These are phyloP conservation scores for Globisporangium spiculum DNA, from an alignment of 352 stramenopile species.

Conservation along the genomic window DNA sequence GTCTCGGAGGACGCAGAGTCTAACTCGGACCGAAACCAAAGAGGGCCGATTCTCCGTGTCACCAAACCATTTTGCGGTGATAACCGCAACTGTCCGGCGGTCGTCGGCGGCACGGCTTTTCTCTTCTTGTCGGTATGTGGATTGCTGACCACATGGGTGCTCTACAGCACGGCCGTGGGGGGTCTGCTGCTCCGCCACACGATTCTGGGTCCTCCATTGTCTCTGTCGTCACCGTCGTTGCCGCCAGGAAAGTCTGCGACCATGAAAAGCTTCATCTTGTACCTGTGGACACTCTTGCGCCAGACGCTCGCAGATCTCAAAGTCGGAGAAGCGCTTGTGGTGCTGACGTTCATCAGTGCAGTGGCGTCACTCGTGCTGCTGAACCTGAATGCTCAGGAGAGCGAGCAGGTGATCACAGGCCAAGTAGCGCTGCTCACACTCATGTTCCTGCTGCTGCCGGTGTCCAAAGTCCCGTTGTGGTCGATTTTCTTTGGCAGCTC, in stretches of 20 bases:
- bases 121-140: constrained; percentile 49
- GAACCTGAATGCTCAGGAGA: constrained; percentile 29
- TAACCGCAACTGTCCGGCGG: constrained; percentile 55
- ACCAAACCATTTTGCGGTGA: constrained; percentile 38
- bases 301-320: constrained; percentile 57
- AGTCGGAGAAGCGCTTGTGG: constrained; percentile 57
- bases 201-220: constrained; percentile 19
- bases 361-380: constrained; percentile 36
- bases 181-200: constrained; percentile 50
- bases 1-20: background rate
- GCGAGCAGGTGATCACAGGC: constrained; percentile 43
- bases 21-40: constrained; percentile 26
- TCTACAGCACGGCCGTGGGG: constrained; percentile 38
- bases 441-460: constrained; percentile 78
- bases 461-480: constrained; percentile 61
- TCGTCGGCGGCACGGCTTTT: constrained; percentile 58
- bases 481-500: constrained; percentile 68
- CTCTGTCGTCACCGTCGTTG: no score
- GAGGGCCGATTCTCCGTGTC: constrained; percentile 15
- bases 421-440: constrained; percentile 63
- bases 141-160: constrained; percentile 37
- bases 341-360: constrained; percentile 60
- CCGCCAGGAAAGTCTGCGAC: constrained; percentile 46
- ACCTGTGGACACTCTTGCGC: constrained; percentile 41
- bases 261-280: constrained; percentile 42